Evolutionary conservation across 495 filamentous ascomycete species (phyloP), one percentile per base, ranked within the genome.

Genomic region (Glarea lozoyensis): DNA sequence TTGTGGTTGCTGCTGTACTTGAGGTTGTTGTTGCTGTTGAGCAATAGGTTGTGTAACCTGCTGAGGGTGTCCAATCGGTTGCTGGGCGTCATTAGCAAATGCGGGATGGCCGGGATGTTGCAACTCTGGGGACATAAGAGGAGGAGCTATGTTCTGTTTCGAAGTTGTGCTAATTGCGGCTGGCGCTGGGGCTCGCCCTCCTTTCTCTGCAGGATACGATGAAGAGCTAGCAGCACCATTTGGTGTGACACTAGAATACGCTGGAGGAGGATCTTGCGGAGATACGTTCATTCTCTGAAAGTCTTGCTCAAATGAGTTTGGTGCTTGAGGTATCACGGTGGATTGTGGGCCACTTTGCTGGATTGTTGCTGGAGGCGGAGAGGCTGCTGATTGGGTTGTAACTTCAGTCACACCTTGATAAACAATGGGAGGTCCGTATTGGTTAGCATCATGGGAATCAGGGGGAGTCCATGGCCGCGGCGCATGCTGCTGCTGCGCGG

Each of bases 391-490:
- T n/a, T n/a, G n/a, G 13, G 47, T 68, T 45, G 50, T 70, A 48
- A 70, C 75, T 48, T 79, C 68, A 30, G 67, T 81, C 11, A 72
- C 68, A 18, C 92, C 92, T 61, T 97, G 92, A 53, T 95, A 98
- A 2, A 93, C 82, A 0, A 86, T 88, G 3, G 92, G 88, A 23
- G 92, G 89, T 0, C 90, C 92, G 69, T 94, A 88, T 2, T 88
- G 89, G 43, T 88, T 78, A 43, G 79, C 82, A 4, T 85, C 92
- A 2, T 92, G 89, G 41, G 81, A 71, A 58, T 98, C 92, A 20
- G 92, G 97, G 1, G 92, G 92, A 13, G 93, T 98, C 92, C 92
- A 98, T 35, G 88, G 88, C 40, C 90, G 74, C 29, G 74, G 69
- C 9, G 76, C 68, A 29, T 59, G 49, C 42, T 70, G 70, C 20